Evolutionary conservation across 306 rosid genomes (phyloP).

Genomic region (Cyamopsis tetragonoloba): DNA sequence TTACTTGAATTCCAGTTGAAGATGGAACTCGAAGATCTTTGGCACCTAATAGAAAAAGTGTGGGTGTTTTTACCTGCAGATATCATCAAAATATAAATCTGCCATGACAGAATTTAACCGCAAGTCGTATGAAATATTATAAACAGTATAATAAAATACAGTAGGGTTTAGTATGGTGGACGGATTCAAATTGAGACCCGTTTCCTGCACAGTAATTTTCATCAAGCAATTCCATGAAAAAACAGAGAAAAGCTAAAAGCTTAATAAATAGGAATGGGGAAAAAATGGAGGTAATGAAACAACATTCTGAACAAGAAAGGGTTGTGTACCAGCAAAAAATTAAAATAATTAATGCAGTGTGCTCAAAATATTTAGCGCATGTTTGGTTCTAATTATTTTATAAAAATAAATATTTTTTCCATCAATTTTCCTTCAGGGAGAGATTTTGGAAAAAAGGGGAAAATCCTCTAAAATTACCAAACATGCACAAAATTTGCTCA

Average conservation of each 20-base stretch:
- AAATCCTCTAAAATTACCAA: too few relatives aligned
- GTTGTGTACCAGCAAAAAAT: not conserved
- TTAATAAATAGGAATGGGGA: not conserved
- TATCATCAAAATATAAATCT: slow-evolving; percentile 20
- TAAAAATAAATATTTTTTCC: too few relatives aligned
- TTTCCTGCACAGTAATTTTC: not conserved
- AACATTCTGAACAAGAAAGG: not conserved
- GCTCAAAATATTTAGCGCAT: not conserved
- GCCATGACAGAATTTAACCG: slow-evolving; percentile 7
- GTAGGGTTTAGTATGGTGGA: not conserved
- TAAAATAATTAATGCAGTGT: not conserved
- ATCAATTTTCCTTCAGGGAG: too few relatives aligned
- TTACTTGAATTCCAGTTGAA: slow-evolving; percentile 45
- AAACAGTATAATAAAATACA: not conserved
- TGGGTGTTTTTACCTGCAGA: slow-evolving; percentile 86
- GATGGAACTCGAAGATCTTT: slow-evolving; percentile 84
- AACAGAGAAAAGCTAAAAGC: not conserved
- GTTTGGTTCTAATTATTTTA: too few relatives aligned
- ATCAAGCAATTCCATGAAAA: slow-evolving; percentile 8
- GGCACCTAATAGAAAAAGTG: slow-evolving; percentile 80
- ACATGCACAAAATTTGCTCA: too few relatives aligned
- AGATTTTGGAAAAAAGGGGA: too few relatives aligned
- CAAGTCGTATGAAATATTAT: not conserved
- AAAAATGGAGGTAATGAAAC: not conserved
- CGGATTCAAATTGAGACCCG: not conserved